These are phyloP conservation scores for Orbilia javanica DNA, from an alignment of 2,329 filamentous ascomycete species.

Conservation along the genomic window DNA sequence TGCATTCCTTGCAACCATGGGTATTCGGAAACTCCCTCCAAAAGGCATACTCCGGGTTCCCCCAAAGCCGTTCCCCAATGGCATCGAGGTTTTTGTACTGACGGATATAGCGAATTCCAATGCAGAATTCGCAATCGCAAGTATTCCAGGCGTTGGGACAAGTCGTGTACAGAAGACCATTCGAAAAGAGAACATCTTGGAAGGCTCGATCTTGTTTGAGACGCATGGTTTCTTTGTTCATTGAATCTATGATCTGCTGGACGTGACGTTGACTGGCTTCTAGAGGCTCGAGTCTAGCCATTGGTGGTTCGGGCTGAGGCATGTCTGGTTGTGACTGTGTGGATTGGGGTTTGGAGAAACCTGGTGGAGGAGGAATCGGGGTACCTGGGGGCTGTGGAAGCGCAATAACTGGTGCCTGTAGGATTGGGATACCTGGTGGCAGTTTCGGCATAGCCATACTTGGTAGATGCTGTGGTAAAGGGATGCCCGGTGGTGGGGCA, in stretches of 20 bases:
- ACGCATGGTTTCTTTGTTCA: not conserved
- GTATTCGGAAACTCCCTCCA: conserved; percentile 8
- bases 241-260: not conserved
- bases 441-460: not conserved
- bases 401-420: not conserved
- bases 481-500: too few relatives aligned
- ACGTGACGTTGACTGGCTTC: not conserved
- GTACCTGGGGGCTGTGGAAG: not conserved
- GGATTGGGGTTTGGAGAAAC: not conserved
- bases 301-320: not conserved
- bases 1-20: conserved; percentile 2
- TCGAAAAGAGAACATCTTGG: conserved; percentile 12
- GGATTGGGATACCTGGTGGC: not conserved
- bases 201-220: not conserved
- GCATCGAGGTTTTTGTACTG: conserved; percentile 23
- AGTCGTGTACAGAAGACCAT: conserved; percentile 22
- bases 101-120: conserved; percentile 8
- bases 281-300: not conserved
- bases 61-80: conserved; percentile 7
- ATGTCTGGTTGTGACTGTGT: not conserved
- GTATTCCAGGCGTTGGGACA: conserved; percentile 4
- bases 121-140: conserved; percentile 34
- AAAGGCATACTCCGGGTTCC: conserved; percentile 7
- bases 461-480: not conserved
- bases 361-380: not conserved